Evolutionary conservation across 441 rosid species (phyloP), one percentile per base, ranked within the genome.

Genomic region (Gossypium gossypioides): DNA sequence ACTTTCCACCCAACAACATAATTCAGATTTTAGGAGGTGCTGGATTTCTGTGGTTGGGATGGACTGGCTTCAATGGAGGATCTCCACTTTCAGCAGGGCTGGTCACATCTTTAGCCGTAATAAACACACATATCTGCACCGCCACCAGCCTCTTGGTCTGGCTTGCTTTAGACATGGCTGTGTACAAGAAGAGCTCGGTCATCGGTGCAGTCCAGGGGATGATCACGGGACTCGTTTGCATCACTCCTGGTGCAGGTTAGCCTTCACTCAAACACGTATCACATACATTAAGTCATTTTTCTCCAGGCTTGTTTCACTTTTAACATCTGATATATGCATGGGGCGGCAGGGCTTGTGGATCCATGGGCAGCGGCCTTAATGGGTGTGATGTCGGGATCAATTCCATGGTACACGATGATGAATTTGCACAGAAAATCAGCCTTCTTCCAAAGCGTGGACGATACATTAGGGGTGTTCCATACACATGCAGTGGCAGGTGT

Each of bases 11-110:
- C 10, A 87, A 87, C 76, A 85, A 82, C 75, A 83, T 87, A 75
- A 76, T 87, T 54, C 87, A 78, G 7, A 75, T 85, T 83, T 60
- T 86, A 37, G 88, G 82, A 62, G 90, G 89, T 1, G 90, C 90
- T 13, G 91, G 91, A 40, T 80, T 89, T 68, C 77, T 87, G 19
- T 87, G 89, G 94, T 19, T 87, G 9, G 94, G 94, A 42, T 87
- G 91, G 90, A 87, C 87, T 0, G 94, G 91, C 0, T 89, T 86
- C 84, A 89, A 87, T 46, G 94, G 94, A 3, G 90, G 94, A 3
- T 69, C 88, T 27, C 88, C 90, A 4, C 83, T 82, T 69, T 67
- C 74, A 0, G 86, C 77, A 0, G 79, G 80, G 3, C 5, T 32
- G 5, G 57, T 77, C 1, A 70, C 91, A 5, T 81, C 89, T 9